Percentiles rank a stretch among this genome's conserved stretches.
phyloP scores from a whole-genome alignment of 768 basidiomycete genomes.

The Boletus vermiculosoides region DNA sequence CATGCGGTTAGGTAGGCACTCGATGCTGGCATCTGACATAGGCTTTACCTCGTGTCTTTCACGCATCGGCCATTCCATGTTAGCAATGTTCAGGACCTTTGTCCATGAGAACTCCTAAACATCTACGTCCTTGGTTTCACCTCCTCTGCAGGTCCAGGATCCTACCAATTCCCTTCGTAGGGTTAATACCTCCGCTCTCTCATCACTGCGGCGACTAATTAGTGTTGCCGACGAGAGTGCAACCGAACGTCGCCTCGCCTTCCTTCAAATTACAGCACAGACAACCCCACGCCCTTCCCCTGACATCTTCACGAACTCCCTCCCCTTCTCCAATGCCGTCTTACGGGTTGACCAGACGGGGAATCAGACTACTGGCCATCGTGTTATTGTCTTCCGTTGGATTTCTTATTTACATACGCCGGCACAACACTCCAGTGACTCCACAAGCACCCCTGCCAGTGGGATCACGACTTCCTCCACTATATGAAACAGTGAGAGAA shows the following conservation, averaged over 20 bases:
- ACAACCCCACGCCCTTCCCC: background rate
- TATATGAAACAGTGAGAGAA: slow-evolving; percentile 39
- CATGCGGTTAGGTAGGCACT: background rate
- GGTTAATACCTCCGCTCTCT: background rate
- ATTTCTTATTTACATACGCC: slow-evolving; percentile 14
- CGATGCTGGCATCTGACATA: background rate
- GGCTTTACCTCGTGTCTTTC: background rate
- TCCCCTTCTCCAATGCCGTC: slow-evolving; percentile 17
- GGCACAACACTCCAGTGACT: slow-evolving; percentile 8
- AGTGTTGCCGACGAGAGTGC: background rate
- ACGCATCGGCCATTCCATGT: background rate
- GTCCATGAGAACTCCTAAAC: background rate
- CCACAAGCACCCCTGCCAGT: background rate
- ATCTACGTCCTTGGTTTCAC: background rate
- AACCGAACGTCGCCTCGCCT: background rate
- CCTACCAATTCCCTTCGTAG: too few relatives aligned
- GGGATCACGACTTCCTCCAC: slow-evolving; percentile 34
- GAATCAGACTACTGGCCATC: slow-evolving; percentile 14
- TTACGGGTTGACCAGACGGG: slow-evolving; percentile 25
- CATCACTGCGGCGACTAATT: background rate
- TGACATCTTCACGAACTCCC: background rate
- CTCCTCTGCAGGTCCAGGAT: background rate
- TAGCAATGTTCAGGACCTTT: background rate
- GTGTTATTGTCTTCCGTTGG: slow-evolving; percentile 7
- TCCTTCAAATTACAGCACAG: slow-evolving; percentile 6